Evolutionary conservation across 805 yeast genomes (phyloP).

Genomic region (Metschnikowia corniflorae): DNA sequence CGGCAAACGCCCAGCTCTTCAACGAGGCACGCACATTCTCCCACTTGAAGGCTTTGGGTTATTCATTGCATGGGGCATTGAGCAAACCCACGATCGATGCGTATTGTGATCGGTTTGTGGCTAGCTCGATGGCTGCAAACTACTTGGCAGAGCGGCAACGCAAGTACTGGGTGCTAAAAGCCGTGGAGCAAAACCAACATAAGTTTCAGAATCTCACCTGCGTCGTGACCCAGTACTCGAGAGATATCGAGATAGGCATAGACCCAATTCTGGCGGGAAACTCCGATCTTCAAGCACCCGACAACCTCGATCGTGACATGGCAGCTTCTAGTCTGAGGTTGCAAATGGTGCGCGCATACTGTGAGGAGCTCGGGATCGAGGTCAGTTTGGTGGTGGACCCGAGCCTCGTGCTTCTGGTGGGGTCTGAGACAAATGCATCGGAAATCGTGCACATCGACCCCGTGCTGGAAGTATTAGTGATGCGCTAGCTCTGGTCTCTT

Average conservation of each 20-base stretch:
- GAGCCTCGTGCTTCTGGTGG: constrained; percentile 11
- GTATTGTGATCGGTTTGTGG: constrained; percentile 16
- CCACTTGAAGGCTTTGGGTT: constrained; percentile 32
- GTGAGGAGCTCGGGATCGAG: constrained; percentile 45
- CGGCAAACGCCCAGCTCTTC: constrained; percentile 7
- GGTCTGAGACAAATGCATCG: constrained; percentile 34
- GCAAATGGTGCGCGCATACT: constrained; percentile 40
- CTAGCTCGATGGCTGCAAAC: constrained; percentile 13
- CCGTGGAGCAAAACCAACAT: constrained; percentile 16
- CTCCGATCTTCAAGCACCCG: background rate
- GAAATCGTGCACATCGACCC: constrained; percentile 43
- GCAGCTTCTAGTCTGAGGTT: constrained; percentile 5
- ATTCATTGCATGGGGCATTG: constrained; percentile 33
- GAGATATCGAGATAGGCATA: constrained; percentile 8
- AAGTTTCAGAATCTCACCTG: constrained; percentile 30
- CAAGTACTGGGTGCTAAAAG: constrained; percentile 25
- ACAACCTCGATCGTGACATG: background rate
- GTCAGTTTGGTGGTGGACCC: constrained; percentile 36
- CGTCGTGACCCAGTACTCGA: constrained; percentile 29
- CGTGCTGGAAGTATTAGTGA: constrained; percentile 31
- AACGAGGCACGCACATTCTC: constrained; percentile 18
- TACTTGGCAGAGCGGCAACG: constrained; percentile 17
- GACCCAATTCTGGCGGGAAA: too few species aligned
- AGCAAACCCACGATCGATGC: constrained; percentile 13
- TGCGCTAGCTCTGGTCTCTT: background rate